Base-by-base conservation (phyloP, 208 protist genomes). In the Trypanosoma vivax region DNA sequence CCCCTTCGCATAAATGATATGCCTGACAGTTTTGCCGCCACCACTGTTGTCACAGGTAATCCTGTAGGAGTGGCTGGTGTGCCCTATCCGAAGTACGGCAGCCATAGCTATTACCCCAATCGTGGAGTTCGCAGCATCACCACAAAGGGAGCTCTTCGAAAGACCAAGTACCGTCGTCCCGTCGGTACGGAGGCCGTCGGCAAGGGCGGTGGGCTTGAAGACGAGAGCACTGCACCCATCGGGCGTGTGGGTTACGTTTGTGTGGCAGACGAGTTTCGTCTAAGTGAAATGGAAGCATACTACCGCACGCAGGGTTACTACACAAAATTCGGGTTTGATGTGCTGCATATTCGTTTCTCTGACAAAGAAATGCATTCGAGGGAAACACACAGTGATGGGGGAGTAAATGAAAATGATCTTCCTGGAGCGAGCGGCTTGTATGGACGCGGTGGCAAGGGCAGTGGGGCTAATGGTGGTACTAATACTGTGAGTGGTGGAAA, bases 321-420 rank as follows among this genome's bases (percentile, higher is more conserved):
- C 62, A 83, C 79, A 13, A 88, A 88, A 47, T 88, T 83, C 61
- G 79, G 80, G 60, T 83, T 84, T 47, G 80, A 80, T 48, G 80
- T 88, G 6, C 49, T 88, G 39, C 80, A 88, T 55, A 69, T 88
- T 39, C 71, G 79, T 37, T 79, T 88, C 31, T 70, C 79, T 5
- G 75, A 83, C 25, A 63, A 54, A 13, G 41, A 34, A 9, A 68
- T 73, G 31, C 53, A 29, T 11, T 5, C 61, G 13, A 68, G 43
- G 24, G 51, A 51, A 1, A 24, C 46, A 39, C 62, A 47, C 1
- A 31, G 27, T 23, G 40, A 35, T 9, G n/a, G 6, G n/a, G n/a
- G n/a, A n/a, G n/a, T n/a, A n/a, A n/a, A n/a, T n/a, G n/a, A n/a
- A n/a, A n/a, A n/a, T n/a, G n/a, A n/a, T n/a, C n/a, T n/a, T n/a